Percentiles rank a stretch among this genome's conserved stretches.
Evolutionary conservation across 1,139 yeast genomes (phyloP).

Genomic region (Kluyveromyces sp.): DNA sequence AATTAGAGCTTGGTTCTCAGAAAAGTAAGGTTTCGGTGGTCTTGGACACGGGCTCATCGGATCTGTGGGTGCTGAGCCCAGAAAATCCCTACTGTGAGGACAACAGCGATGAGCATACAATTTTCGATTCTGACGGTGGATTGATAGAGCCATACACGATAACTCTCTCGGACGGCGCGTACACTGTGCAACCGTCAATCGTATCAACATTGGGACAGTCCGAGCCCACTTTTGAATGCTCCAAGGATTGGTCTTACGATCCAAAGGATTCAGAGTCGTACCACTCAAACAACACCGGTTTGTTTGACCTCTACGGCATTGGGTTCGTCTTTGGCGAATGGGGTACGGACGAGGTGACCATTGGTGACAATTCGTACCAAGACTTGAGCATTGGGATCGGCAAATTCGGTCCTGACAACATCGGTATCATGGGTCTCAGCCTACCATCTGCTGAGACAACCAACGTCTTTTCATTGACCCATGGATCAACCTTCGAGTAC

Average conservation of each 20-base stretch:
- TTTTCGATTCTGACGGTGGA: conserved; percentile 41
- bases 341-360: conserved; percentile 34
- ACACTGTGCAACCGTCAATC: not conserved
- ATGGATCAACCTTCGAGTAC: conserved; percentile 13
- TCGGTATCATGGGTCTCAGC: conserved; percentile 56
- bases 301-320: not conserved
- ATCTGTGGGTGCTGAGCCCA: conserved; percentile 49
- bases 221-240: not conserved
- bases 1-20: not conserved
- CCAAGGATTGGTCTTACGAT: not conserved
- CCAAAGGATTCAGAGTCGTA: not conserved
- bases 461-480: not conserved
- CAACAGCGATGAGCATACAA: not conserved
- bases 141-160: conserved; percentile 37
- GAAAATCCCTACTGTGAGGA: conserved; percentile 14
- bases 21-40: conserved; percentile 32
- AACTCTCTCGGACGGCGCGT: not conserved
- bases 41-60: conserved; percentile 68
- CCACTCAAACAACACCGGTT: not conserved
- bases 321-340: not conserved
- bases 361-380: conserved; percentile 24
- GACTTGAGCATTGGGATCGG: conserved; percentile 50
- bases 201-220: not conserved
- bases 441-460: conserved; percentile 39
- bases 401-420: conserved; percentile 40